Conservation (phyloP, 805 yeast species). For the Lachancea kluyveri region DNA sequence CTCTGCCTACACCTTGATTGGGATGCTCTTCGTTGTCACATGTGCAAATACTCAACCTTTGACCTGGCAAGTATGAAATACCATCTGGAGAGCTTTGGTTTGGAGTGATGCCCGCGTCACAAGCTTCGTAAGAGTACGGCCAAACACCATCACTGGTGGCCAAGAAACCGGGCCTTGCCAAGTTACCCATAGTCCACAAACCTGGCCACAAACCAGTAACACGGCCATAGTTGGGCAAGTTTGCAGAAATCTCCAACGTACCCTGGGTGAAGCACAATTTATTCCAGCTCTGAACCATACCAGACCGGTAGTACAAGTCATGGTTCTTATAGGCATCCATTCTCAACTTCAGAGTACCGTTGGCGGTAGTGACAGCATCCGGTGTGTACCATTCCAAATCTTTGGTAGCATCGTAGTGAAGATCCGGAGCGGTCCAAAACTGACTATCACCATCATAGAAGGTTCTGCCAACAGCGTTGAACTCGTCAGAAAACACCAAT, state of each 20-base stretch:
- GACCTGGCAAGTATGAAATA: slow-evolving; percentile 80
- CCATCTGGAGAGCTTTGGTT: slow-evolving; percentile 91
- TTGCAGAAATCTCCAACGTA: slow-evolving; percentile 64
- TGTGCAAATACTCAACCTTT: slow-evolving; percentile 67
- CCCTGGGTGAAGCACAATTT: slow-evolving; percentile 87
- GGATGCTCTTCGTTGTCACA: slow-evolving; percentile 86
- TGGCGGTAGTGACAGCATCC: slow-evolving; percentile 71
- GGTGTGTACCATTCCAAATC: slow-evolving; percentile 96
- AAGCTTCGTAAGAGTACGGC: slow-evolving; percentile 84
- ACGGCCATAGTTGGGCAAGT: slow-evolving; percentile 72
- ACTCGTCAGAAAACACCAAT: slow-evolving; percentile 86
- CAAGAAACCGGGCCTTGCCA: slow-evolving; percentile 86
- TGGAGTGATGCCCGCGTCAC: slow-evolving; percentile 94
- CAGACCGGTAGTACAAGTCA: slow-evolving; percentile 75
- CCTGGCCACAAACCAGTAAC: slow-evolving; percentile 94
- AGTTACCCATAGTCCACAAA: slow-evolving; percentile 88
- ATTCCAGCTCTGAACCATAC: slow-evolving; percentile 92
- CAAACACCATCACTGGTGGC: slow-evolving; percentile 89
- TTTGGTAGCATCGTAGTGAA: slow-evolving; percentile 79
- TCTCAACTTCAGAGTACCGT: slow-evolving; percentile 62
- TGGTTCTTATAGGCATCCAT: slow-evolving; percentile 84
- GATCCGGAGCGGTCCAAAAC: slow-evolving; percentile 79
- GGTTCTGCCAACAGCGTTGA: slow-evolving; percentile 82
- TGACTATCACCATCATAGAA: slow-evolving; percentile 90
- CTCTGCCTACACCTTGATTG: slow-evolving; percentile 80